Evolutionary conservation across 148 eudicot species (phyloP).

Genomic region (Agrostemma githago): DNA sequence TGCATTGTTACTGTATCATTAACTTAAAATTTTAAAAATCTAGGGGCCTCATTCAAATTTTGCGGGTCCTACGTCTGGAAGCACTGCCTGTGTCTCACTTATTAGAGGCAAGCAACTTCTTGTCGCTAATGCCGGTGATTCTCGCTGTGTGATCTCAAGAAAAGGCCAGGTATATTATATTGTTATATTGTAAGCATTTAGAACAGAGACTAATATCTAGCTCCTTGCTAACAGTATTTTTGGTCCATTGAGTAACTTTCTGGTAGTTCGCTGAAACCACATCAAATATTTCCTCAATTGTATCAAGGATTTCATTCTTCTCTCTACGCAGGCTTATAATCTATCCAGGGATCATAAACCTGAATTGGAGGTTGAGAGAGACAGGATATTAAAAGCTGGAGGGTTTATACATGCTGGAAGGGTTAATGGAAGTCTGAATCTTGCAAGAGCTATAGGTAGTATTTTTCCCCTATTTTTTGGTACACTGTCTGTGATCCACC

Average conservation of each 20-base stretch:
- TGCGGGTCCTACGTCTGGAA: constrained; percentile 92
- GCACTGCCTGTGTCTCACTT: constrained; percentile 93
- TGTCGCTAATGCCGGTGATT: constrained; percentile 99
- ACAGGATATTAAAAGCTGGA: constrained; percentile 88
- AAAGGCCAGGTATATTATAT: constrained; percentile 70
- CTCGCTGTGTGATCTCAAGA: constrained; percentile 92
- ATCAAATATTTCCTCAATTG: neutral
- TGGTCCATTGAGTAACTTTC: neutral
- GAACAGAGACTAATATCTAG: neutral
- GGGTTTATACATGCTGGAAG: constrained; percentile 97
- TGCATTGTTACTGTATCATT: constrained; percentile 13
- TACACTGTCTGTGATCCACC: neutral
- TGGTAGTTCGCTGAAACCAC: neutral
- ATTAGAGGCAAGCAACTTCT: constrained; percentile 64
- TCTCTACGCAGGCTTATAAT: constrained; percentile 72
- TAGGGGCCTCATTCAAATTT: constrained; percentile 99
- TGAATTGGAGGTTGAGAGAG: constrained; percentile 86
- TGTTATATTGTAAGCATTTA: neutral
- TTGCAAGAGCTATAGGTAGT: constrained; percentile 94
- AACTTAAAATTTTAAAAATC: constrained; percentile 4
- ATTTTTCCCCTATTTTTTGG: constrained; percentile 6
- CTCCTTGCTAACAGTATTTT: neutral
- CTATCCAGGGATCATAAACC: constrained; percentile 98
- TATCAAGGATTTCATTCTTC: neutral
- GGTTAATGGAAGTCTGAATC: constrained; percentile 89